These are phyloP conservation scores for Lentinula novae-zelandiae DNA, from an alignment of 1,284 basidiomycete genomes.

Conservation along the genomic window DNA sequence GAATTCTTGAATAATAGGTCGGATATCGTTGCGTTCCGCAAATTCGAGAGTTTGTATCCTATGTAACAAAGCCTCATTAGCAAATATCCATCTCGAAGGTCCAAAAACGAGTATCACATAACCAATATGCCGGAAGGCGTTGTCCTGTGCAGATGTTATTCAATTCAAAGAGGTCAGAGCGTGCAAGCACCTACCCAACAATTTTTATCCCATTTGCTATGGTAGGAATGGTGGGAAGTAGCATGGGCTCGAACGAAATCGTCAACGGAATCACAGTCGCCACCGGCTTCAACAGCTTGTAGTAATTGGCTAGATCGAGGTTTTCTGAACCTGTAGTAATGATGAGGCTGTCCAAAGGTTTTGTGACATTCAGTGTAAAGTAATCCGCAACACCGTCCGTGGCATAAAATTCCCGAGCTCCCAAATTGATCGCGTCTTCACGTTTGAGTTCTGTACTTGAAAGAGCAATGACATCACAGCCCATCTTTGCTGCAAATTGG, in stretches of 20 bases:
- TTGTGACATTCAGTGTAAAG: slow-evolving; percentile 21
- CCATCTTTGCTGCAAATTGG: slow-evolving; percentile 36
- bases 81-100: neutral
- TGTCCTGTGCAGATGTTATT: neutral
- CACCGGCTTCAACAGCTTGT: slow-evolving; percentile 11
- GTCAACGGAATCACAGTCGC: slow-evolving; percentile 14
- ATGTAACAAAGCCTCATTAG: neutral
- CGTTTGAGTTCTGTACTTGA: slow-evolving; percentile 53
- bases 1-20: slow-evolving; percentile 26
- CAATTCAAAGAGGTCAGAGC: neutral
- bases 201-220: slow-evolving; percentile 7
- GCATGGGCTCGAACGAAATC: slow-evolving; percentile 1
- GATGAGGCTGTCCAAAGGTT: slow-evolving; percentile 23
- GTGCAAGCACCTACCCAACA: neutral
- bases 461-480: slow-evolving; percentile 57
- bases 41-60: slow-evolving; percentile 16
- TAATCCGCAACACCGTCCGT: slow-evolving; percentile 20
- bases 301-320: slow-evolving; percentile 23
- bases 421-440: slow-evolving; percentile 51
- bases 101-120: neutral
- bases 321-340: slow-evolving; percentile 22
- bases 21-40: slow-evolving; percentile 14
- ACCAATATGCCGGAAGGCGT: neutral
- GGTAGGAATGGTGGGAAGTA: slow-evolving; percentile 3
- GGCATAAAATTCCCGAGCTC: slow-evolving; percentile 40